phyloP scores from a whole-genome alignment of 1,284 basidiomycete species.

The Chalciporus sp. region DNA sequence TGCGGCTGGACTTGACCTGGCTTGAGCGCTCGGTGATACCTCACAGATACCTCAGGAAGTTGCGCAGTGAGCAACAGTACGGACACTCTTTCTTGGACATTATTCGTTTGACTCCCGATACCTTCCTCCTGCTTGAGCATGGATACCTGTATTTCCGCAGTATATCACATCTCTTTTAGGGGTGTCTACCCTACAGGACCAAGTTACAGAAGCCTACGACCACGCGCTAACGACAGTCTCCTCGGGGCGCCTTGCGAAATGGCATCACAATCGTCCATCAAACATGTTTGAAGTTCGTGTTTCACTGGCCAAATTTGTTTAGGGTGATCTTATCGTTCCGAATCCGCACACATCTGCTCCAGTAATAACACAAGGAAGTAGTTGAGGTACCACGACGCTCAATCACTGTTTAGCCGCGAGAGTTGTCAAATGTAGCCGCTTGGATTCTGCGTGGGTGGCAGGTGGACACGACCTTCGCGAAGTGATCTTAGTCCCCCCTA shows the following conservation, averaged over 20 bases:
- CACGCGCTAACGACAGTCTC: not conserved
- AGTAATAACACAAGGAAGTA: not conserved
- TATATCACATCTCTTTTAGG: not conserved
- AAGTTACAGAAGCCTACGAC: not conserved
- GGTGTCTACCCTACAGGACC: not conserved
- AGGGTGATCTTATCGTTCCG: not conserved
- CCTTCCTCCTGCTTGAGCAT: not conserved
- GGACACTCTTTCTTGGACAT: not conserved
- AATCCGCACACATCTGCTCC: not conserved
- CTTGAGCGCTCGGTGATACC: constrained; percentile 6
- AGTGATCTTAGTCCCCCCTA: not conserved
- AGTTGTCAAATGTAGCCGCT: not conserved
- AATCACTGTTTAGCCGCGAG: not conserved
- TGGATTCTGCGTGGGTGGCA: not conserved
- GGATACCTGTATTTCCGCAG: not conserved
- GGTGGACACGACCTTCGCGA: not conserved
- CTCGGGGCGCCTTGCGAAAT: not conserved
- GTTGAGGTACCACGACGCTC: not conserved
- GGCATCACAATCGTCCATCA: not conserved
- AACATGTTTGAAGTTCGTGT: not conserved
- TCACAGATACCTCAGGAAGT: not conserved
- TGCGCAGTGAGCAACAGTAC: not conserved
- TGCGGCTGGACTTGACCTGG: constrained; percentile 46
- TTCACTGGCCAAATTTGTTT: not conserved
- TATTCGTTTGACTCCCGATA: not conserved